phyloP scores from a whole-genome alignment of 1,284 basidiomycete species.

The Ustilago vetiveriae region DNA sequence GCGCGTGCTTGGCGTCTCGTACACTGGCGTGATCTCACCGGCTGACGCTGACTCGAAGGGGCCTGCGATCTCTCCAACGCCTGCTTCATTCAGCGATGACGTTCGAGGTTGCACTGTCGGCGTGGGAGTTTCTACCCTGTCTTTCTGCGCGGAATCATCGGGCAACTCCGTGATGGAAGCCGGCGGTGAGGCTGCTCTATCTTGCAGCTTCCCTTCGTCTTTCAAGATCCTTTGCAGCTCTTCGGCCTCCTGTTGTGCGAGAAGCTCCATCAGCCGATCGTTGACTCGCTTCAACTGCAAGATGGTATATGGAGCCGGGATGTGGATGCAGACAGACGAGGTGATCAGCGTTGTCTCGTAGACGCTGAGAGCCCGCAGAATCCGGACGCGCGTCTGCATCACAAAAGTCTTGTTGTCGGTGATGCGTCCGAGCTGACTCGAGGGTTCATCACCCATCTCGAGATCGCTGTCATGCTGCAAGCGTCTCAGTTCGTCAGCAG shows the following conservation, averaged over 20 bases:
- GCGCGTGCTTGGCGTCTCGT: slow-evolving; percentile 21
- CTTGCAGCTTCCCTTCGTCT: slow-evolving; percentile 43
- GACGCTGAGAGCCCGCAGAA: slow-evolving; percentile 46
- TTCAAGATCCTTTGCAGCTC: slow-evolving; percentile 46
- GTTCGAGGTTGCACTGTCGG: slow-evolving; percentile 3
- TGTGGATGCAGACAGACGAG: slow-evolving; percentile 52
- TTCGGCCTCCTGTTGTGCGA: slow-evolving; percentile 41
- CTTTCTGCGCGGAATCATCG: slow-evolving; percentile 1
- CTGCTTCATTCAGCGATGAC: neutral
- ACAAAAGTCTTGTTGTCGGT: slow-evolving; percentile 31
- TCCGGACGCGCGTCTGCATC: slow-evolving; percentile 29
- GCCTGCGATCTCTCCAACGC: neutral
- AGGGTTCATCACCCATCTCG: slow-evolving; percentile 13
- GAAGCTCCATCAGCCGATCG: slow-evolving; percentile 49
- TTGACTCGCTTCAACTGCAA: slow-evolving; percentile 50
- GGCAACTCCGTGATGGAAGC: slow-evolving; percentile 22
- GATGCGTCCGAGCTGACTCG: slow-evolving; percentile 19
- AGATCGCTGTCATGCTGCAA: slow-evolving; percentile 8
- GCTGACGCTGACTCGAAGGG: slow-evolving; percentile 17
- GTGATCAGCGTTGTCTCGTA: slow-evolving; percentile 56
- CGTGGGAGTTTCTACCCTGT: slow-evolving; percentile 6
- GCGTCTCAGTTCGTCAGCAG: slow-evolving; percentile 34
- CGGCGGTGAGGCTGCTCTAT: slow-evolving; percentile 19
- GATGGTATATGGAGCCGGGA: slow-evolving; percentile 52
- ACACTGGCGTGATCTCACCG: slow-evolving; percentile 23